Conservation (phyloP, 176 grass and related monocot genomes). For the Elaeis guineensis region DNA sequence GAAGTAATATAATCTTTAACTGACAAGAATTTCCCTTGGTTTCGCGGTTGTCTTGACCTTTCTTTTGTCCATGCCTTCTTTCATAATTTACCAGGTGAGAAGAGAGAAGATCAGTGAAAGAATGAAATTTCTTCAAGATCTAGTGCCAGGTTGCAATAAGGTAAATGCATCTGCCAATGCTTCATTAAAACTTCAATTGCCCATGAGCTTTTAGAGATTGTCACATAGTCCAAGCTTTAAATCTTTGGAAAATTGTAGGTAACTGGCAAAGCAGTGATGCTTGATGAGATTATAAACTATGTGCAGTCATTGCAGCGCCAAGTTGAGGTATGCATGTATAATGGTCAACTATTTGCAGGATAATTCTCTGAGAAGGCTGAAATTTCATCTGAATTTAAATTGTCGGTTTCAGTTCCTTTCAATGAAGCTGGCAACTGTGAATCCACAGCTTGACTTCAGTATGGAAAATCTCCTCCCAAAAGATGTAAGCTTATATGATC, state of each 20-base stretch:
- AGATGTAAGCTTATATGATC: conserved; percentile 29
- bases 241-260: conserved; percentile 20
- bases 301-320: conserved; percentile 64
- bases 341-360: neutral
- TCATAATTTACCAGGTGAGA: conserved; percentile 46
- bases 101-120: conserved; percentile 83
- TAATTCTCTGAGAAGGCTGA: neutral
- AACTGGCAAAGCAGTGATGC: conserved; percentile 66
- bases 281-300: conserved; percentile 81
- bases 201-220: no score
- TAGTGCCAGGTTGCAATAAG: conserved; percentile 80
- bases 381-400: conserved; percentile 11
- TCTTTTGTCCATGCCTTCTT: neutral
- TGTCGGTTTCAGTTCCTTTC: conserved; percentile 42
- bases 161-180: conserved; percentile 15
- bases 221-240: neutral
- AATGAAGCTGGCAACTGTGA: conserved; percentile 57
- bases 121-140: conserved; percentile 80
- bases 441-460: conserved; percentile 30
- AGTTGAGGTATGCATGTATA: conserved; percentile 43
- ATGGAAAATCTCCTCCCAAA: conserved; percentile 28
- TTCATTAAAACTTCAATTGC: neutral
- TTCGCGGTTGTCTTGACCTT: no score
- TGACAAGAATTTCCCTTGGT: no score
- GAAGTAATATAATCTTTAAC: no score